These are phyloP conservation scores for Apocynum venetum DNA, from an alignment of 257 asterid genomes.

Conservation along the genomic window DNA sequence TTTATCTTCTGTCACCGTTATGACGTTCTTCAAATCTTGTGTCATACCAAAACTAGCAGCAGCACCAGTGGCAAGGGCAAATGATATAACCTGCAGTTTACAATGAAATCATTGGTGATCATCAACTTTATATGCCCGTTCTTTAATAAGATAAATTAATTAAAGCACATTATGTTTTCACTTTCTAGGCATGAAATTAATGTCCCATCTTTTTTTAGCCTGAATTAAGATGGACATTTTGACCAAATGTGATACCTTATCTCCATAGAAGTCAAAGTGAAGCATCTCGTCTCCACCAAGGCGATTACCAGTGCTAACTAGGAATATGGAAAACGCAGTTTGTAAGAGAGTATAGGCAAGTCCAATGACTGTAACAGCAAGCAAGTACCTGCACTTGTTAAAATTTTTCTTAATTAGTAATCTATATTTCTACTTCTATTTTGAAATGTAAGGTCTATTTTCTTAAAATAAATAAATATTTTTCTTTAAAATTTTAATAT, in stretches of 20 bases:
- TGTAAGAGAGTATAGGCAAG: slow-evolving; percentile 32
- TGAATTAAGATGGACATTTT: too few species aligned
- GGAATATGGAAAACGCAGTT: slow-evolving; percentile 21
- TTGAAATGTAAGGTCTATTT: too few species aligned
- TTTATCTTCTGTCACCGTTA: background rate
- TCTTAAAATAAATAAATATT: too few species aligned
- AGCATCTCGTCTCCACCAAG: slow-evolving; percentile 30
- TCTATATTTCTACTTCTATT: background rate
- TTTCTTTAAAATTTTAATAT: too few species aligned
- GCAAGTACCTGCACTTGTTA: slow-evolving; percentile 26
- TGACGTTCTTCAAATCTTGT: slow-evolving; percentile 18
- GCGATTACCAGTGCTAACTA: slow-evolving; percentile 32
- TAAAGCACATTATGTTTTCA: too few species aligned
- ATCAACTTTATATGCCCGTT: too few species aligned
- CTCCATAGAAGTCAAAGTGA: slow-evolving; percentile 39
- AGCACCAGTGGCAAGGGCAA: slow-evolving; percentile 32
- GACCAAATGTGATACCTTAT: slow-evolving; percentile 25
- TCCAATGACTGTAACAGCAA: slow-evolving; percentile 31
- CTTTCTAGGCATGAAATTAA: too few species aligned
- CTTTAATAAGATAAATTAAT: too few species aligned
- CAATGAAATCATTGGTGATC: too few species aligned
- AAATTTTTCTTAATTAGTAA: background rate
- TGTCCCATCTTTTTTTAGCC: too few species aligned
- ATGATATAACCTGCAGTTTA: slow-evolving; percentile 31
- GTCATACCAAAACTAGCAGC: slow-evolving; percentile 50